Evolutionary conservation across 179 eudicot genomes (phyloP).

Genomic region (Carnegiea gigantea): DNA sequence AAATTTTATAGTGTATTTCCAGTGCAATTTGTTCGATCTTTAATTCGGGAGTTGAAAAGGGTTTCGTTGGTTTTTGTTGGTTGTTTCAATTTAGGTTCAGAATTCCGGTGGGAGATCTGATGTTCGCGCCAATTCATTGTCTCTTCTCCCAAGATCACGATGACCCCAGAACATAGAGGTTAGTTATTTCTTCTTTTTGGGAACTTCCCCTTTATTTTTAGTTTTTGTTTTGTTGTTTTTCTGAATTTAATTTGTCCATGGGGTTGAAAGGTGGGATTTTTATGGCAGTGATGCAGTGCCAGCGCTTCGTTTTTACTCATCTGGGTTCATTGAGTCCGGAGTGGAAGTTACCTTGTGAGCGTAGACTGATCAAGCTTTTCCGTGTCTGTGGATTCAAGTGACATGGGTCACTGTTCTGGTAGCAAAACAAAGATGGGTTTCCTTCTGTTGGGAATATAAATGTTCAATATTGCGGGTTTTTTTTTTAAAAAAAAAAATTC

Average conservation of each 20-base stretch:
- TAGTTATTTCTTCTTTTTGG: conserved; percentile 6
- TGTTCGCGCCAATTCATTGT: conserved; percentile 57
- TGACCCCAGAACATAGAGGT: conserved; percentile 55
- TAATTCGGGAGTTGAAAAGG: conserved; percentile 24
- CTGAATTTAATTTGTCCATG: not conserved
- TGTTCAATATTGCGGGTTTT: not conserved
- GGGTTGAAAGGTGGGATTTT: conserved; percentile 14
- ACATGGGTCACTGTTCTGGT: not conserved
- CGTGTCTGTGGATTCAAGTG: not conserved
- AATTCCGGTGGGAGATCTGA: conserved; percentile 54
- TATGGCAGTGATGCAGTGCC: conserved; percentile 7
- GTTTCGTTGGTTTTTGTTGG: conserved; percentile 23
- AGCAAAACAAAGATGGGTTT: not conserved
- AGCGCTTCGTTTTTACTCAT: not conserved
- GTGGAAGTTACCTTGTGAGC: conserved; percentile 11
- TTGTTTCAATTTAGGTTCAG: conserved; percentile 23
- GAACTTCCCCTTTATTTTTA: not conserved
- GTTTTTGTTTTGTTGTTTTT: not conserved
- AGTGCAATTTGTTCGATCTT: conserved; percentile 19
- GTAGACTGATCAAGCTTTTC: conserved; percentile 18
- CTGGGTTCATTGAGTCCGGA: conserved; percentile 15
- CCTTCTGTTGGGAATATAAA: not conserved
- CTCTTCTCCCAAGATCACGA: conserved; percentile 47
- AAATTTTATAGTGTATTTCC: not conserved
- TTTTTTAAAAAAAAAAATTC: too few species aligned